These are phyloP conservation scores for Populus hybrid DNA, from an alignment of 441 rosid species.

Conservation along the genomic window DNA sequence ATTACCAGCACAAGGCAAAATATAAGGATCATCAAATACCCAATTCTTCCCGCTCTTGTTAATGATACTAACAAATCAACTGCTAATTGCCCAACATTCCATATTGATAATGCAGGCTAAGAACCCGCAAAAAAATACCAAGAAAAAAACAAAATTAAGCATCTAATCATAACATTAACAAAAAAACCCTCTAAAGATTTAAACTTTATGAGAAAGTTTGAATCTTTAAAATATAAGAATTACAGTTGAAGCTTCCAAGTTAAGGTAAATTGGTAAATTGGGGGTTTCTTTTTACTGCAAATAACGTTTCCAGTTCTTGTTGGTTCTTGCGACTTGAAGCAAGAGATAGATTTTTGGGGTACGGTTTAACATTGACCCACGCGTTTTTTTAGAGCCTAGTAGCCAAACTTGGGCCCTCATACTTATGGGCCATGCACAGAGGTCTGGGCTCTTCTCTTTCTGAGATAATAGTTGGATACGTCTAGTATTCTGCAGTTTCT, in stretches of 20 bases:
- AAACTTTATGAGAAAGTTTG: not conserved
- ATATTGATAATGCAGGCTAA: slow-evolving; percentile 75
- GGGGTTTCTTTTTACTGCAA: not conserved
- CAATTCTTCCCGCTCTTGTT: slow-evolving; percentile 56
- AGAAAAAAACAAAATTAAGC: not conserved
- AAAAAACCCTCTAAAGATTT: not conserved
- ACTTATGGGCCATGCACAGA: not conserved
- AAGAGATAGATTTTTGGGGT: not conserved
- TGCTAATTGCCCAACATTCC: slow-evolving; percentile 91
- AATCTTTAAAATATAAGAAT: slow-evolving; percentile 45
- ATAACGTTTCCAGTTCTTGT: not conserved
- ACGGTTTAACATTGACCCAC: not conserved
- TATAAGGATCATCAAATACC: slow-evolving; percentile 65
- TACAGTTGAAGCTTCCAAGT: slow-evolving; percentile 55
- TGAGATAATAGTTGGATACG: not conserved
- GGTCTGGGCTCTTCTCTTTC: not conserved
- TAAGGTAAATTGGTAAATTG: slow-evolving; percentile 30
- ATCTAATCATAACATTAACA: not conserved
- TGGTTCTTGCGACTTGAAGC: not conserved
- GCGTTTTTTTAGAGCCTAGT: not conserved
- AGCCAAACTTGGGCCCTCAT: not conserved
- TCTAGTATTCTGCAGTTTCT: not conserved
- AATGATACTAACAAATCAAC: slow-evolving; percentile 81
- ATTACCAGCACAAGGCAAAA: slow-evolving; percentile 89
- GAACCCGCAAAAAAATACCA: slow-evolving; percentile 22